These are phyloP conservation scores for Bacidia gigantensis DNA, from an alignment of 495 filamentous ascomycete genomes.

Conservation along the genomic window DNA sequence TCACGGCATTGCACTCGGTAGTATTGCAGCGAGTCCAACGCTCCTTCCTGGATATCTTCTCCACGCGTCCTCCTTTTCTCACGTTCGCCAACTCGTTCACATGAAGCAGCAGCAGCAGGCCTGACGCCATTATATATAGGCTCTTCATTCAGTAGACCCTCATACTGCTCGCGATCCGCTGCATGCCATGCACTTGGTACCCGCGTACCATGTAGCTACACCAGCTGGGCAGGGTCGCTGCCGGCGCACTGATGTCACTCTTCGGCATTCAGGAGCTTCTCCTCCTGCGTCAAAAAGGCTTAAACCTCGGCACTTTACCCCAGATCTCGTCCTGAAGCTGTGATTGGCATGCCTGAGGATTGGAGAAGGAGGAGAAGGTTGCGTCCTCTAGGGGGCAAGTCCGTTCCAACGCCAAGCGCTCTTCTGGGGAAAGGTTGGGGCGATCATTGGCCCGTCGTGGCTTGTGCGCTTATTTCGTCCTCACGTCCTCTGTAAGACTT, in stretches of 20 bases:
- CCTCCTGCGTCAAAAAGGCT: neutral
- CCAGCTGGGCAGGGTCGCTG: neutral
- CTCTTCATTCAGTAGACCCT: neutral
- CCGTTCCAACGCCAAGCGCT: neutral
- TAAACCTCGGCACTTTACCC: neutral
- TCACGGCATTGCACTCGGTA: neutral
- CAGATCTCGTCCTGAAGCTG: neutral
- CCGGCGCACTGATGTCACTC: neutral
- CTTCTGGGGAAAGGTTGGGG: neutral
- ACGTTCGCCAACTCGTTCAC: too few species aligned
- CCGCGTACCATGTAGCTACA: neutral
- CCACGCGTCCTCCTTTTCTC: too few species aligned
- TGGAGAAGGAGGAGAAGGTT: neutral
- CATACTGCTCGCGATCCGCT: neutral
- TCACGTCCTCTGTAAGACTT: neutral
- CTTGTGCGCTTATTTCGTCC: neutral
- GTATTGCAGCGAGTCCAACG: neutral
- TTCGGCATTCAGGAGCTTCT: conserved; percentile 1
- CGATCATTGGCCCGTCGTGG: neutral
- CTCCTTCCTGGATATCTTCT: neutral
- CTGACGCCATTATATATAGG: neutral
- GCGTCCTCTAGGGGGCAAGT: neutral
- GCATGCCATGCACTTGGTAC: neutral
- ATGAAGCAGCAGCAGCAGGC: too few species aligned
- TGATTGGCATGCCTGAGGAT: neutral